Evolutionary conservation across 805 yeast genomes (phyloP), one percentile per base, ranked within the genome.

Genomic region (Hanseniaspora hatyaiensis): DNA sequence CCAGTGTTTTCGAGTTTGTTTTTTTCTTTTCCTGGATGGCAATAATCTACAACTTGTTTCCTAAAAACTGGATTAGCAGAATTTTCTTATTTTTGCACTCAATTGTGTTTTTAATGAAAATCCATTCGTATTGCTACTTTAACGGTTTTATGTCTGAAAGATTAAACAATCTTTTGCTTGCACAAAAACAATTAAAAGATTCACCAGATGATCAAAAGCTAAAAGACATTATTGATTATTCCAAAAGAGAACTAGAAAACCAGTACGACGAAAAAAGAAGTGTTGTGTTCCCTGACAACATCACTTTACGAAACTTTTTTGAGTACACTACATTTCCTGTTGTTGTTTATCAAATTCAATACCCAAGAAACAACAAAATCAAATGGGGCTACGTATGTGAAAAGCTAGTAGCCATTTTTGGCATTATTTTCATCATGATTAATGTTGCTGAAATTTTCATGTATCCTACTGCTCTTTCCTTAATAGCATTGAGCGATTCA

Each of bases 61-160:
- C 56, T 16, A 82, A 73, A 56, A 86, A 94, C 11, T 92, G 98
- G 98, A 82, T 88, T 42, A 95, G 86, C 1, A 78, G 79, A 58
- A 88, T 88, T 36, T 92, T 85, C 57, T 65, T 92, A 52, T 74
- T 85, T 51, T 67, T 92, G 44, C 98, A 92, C 60, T 76, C 87
- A 9, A 68, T 86, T 41, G 97, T 92, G 1, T 68, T 87, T 53
- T 60, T 94, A 55, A 92, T 92, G 99, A 92, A 92, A 61, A 81
- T 82, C 77, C 97, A 92, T 62, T 87, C 97, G 1, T 92, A 80
- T 60, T 85, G 85, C 1, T 87, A 83, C 58, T 92, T 79, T 66
- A 88, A 88, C 59, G 98, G 97, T 0, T 86, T 89, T 60, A 65
- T 92, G 51, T 84, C 94, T 87, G 65, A 68, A 16, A 68, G 69